Evolutionary conservation across 495 filamentous ascomycete species (phyloP).

Genomic region (Podospora bellae-mahoneyi): DNA sequence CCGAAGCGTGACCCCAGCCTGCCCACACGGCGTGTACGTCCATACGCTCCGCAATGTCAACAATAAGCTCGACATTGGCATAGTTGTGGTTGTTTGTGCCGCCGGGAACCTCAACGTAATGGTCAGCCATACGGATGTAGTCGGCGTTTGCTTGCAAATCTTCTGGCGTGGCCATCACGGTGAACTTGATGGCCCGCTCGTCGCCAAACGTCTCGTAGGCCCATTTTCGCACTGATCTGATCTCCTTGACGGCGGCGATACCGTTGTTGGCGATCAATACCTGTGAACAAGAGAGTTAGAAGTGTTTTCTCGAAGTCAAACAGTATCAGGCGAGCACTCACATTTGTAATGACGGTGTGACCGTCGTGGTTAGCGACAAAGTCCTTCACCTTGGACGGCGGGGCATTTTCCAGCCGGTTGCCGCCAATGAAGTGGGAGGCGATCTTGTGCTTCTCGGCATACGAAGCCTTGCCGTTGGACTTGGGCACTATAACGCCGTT

Average conservation of each 20-base stretch:
- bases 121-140: slow-evolving; percentile 99
- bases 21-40: slow-evolving; percentile 98
- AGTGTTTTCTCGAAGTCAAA: not conserved
- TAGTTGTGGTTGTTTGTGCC: slow-evolving; percentile 99
- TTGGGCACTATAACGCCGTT: slow-evolving; percentile 40
- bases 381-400: slow-evolving; percentile 81
- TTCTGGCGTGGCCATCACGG: slow-evolving; percentile 99
- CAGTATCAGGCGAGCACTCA: slow-evolving; percentile 44
- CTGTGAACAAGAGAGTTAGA: slow-evolving; percentile 44
- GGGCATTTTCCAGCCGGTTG: slow-evolving; percentile 75
- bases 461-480: slow-evolving; percentile 51
- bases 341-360: slow-evolving; percentile 96
- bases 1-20: slow-evolving; percentile 98
- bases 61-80: slow-evolving; percentile 98
- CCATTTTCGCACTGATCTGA: slow-evolving; percentile 98
- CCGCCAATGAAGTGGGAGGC: slow-evolving; percentile 94
- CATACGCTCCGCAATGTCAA: slow-evolving; percentile 99
- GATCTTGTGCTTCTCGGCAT: slow-evolving; percentile 73
- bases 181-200: slow-evolving; percentile 97
- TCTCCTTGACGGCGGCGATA: slow-evolving; percentile 99
- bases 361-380: slow-evolving; percentile 87
- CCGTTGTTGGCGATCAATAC: slow-evolving; percentile 99
- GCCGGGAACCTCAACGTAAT: slow-evolving; percentile 98
- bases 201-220: slow-evolving; percentile 99
- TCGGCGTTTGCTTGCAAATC: slow-evolving; percentile 97